Conservation (phyloP, 1,284 basidiomycete species). For the Ganoderma meredithae region DNA sequence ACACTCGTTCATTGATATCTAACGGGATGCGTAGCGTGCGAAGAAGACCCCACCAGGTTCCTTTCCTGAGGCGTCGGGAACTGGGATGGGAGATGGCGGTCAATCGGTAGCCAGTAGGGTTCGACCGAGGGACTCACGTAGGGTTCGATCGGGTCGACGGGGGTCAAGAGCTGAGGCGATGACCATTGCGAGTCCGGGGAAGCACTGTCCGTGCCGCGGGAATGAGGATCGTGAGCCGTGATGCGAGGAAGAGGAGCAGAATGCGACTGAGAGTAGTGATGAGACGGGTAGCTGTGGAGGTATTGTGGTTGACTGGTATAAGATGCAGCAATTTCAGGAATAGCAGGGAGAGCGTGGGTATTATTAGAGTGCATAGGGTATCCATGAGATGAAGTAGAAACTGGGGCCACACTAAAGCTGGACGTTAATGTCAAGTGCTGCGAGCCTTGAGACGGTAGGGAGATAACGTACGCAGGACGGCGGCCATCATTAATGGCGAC, state of each 20-base stretch:
- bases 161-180: slow-evolving; percentile 43
- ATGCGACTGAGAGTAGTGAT: slow-evolving; percentile 53
- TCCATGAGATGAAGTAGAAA: slow-evolving; percentile 36
- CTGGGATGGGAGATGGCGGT: slow-evolving; percentile 34
- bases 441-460: slow-evolving; percentile 4
- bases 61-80: slow-evolving; percentile 56
- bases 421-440: slow-evolving; percentile 14
- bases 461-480: slow-evolving; percentile 55
- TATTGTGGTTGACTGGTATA: slow-evolving; percentile 40
- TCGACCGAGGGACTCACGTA: slow-evolving; percentile 56
- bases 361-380: slow-evolving; percentile 46
- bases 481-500: slow-evolving; percentile 40
- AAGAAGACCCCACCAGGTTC: slow-evolving; percentile 55
- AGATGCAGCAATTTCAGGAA: slow-evolving; percentile 59
- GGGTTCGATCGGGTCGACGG: slow-evolving; percentile 60
- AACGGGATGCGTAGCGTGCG: slow-evolving; percentile 54
- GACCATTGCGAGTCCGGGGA: slow-evolving; percentile 38
- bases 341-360: slow-evolving; percentile 57
- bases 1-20: slow-evolving; percentile 56
- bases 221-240: slow-evolving; percentile 33
- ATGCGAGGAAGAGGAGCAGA: slow-evolving; percentile 37
- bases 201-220: slow-evolving; percentile 32
- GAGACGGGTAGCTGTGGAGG: slow-evolving; percentile 51
- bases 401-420: slow-evolving; percentile 24
- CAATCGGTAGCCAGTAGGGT: neutral